Conservation (phyloP, 179 eudicot species). For the Spergularia azorica region DNA sequence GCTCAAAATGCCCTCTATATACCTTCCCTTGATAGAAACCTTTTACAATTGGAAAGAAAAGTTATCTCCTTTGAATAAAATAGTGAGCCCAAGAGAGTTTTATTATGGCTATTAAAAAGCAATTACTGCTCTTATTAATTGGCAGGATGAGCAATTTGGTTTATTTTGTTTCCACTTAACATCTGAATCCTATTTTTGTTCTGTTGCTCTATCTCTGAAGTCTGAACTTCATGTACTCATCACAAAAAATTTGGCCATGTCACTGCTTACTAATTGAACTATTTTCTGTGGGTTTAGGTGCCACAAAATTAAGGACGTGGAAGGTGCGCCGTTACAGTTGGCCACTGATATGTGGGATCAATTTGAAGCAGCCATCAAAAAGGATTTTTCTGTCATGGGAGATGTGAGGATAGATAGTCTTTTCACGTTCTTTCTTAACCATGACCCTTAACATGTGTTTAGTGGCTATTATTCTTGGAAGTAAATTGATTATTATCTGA, state of each 20-base stretch:
- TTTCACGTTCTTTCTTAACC: not conserved
- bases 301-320: conserved; percentile 41
- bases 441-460: not conserved
- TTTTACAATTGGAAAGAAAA: no score
- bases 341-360: conserved; percentile 61
- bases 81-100: no score
- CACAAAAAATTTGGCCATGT: no score
- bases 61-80: no score
- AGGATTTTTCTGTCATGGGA: conserved; percentile 26
- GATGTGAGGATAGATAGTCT: conserved; percentile 36
- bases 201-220: not conserved
- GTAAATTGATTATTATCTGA: conserved; percentile 1
- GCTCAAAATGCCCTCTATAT: no score
- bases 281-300: conserved; percentile 43
- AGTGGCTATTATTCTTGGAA: not conserved
- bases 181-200: not conserved
- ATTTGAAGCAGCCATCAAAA: conserved; percentile 34
- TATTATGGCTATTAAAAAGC: no score
- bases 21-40: no score
- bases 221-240: no score
- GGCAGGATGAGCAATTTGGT: not conserved
- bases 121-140: no score
- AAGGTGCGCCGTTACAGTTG: conserved; percentile 52
- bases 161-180: not conserved
- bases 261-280: conserved; percentile 2